phyloP scores from a whole-genome alignment of 768 basidiomycete species.

The Crucibulum laeve region DNA sequence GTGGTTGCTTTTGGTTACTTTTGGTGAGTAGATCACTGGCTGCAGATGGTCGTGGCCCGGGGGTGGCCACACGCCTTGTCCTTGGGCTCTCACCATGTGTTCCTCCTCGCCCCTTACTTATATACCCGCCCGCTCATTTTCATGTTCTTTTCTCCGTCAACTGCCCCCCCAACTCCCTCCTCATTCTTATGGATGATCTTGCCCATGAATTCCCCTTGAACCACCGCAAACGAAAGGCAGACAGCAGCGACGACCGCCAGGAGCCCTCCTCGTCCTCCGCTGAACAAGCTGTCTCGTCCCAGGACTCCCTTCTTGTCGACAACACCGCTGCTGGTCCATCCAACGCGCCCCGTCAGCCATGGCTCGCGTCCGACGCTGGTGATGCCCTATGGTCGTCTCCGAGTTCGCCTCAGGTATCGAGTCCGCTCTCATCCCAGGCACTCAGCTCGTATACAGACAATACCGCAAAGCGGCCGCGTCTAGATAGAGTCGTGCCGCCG shows the following conservation, averaged over 20 bases:
- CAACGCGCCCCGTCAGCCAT: slow-evolving; percentile 38
- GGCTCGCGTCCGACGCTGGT: slow-evolving; percentile 23
- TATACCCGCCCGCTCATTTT: slow-evolving; percentile 21
- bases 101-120: slow-evolving; percentile 32
- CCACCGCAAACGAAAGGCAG: slow-evolving; percentile 69
- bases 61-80: slow-evolving; percentile 22
- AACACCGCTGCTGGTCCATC: slow-evolving; percentile 9
- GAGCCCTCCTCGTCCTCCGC: slow-evolving; percentile 14
- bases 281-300: slow-evolving; percentile 26
- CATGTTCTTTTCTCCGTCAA: slow-evolving; percentile 23
- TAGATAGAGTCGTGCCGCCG: slow-evolving; percentile 21
- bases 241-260: slow-evolving; percentile 16
- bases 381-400: slow-evolving; percentile 22
- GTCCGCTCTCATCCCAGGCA: slow-evolving; percentile 22
- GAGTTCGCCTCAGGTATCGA: slow-evolving; percentile 24
- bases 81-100: slow-evolving; percentile 39
- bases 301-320: slow-evolving; percentile 10
- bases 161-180: slow-evolving; percentile 13
- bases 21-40: too few species aligned
- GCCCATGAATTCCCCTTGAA: slow-evolving; percentile 46
- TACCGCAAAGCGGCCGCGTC: slow-evolving; percentile 35
- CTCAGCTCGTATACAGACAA: slow-evolving; percentile 13
- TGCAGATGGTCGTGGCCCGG: slow-evolving; percentile 10
- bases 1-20: too few species aligned
- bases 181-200: slow-evolving; percentile 54